phyloP scores from a whole-genome alignment of 768 basidiomycete species.

The Phylloporus sp. region DNA sequence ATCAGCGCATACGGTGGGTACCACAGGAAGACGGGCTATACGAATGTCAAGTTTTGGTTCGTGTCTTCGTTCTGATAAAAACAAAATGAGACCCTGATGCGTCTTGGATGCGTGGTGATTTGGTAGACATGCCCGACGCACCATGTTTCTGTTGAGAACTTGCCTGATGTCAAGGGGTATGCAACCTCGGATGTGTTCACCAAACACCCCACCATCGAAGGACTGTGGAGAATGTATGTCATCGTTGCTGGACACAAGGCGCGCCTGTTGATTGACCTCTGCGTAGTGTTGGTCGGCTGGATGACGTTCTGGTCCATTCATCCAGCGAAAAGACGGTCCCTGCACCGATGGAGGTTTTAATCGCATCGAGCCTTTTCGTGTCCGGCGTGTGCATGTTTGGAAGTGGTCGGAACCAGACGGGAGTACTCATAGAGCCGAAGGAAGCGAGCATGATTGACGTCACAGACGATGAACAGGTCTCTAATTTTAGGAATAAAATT shows the following conservation, averaged over 20 bases:
- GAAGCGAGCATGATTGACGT: conserved; percentile 33
- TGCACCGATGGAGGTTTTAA: conserved; percentile 32
- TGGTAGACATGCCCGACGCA: conserved; percentile 27
- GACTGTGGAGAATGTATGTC: conserved; percentile 42
- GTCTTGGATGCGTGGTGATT: background rate
- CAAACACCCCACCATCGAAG: conserved; percentile 40
- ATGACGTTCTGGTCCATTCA: conserved; percentile 32
- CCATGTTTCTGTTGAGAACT: conserved; percentile 31
- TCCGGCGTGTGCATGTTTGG: conserved; percentile 40
- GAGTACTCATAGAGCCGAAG: conserved; percentile 32
- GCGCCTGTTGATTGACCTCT: background rate
- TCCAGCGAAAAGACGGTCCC: conserved; percentile 34
- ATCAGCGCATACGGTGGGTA: conserved; percentile 30
- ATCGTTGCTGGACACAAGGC: no score
- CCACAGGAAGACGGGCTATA: conserved; percentile 35
- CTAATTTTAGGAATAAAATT: conserved; percentile 34
- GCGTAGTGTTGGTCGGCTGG: conserved; percentile 37
- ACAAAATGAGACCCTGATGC: background rate
- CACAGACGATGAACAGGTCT: conserved; percentile 23
- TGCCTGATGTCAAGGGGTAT: conserved; percentile 38
- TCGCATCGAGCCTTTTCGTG: conserved; percentile 20
- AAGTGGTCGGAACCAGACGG: conserved; percentile 26
- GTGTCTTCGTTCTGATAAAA: background rate
- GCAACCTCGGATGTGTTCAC: conserved; percentile 42
- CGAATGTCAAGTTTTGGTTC: conserved; percentile 38